Base-by-base conservation (phyloP, 2,329 filamentous ascomycete genomes). In the Stachybotrys elegans region DNA sequence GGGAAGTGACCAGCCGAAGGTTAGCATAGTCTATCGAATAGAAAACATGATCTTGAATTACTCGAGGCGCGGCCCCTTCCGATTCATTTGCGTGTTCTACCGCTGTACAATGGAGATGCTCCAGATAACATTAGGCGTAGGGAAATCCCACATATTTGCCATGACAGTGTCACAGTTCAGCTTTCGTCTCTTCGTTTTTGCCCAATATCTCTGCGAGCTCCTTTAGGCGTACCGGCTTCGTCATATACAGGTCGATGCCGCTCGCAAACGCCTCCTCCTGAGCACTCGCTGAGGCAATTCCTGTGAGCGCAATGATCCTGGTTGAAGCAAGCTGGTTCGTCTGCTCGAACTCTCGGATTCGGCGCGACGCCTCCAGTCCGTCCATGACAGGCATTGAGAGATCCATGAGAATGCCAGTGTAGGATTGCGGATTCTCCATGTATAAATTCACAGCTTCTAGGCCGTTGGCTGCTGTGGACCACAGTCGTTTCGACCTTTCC, bases 301-400 rank as follows among this genome's bases (percentile, higher is more conserved):
- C 77, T 0, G 76, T 77, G 1, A 81, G 57, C 0, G 75, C 76
- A 22, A 80, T 71, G 19, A 81, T 70, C 3, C 67, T 61, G 2
- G 68, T 67, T 1, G 70, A 69, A 1, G 59, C 48, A 0, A 75
- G 53, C 0, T 63, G 59, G 6, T 65, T 54, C 1, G 71, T 61
- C 4, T 63, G 58, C 52, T 81, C 78, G 25, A 73, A 63, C 1
- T 67, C 63, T 1, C 76, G 66, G 13, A 79, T 78, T n/a, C 63
- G 60, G 1, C 69, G 59, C 2, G 75, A 77, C 0, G 72, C 69
- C 14, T 72, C 71, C 3, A 77, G 67, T 0, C 74, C 74, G 47
- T 81, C 71, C 54, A 81, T 72, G 3, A 79, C 58, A 0, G 78
- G 78, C 78, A 81, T 81, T 43, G 69, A 77, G 2, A 79, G 71